These are phyloP conservation scores for Picochlorum sp. DNA, from an alignment of 139 green algal genomes.

Conservation along the genomic window DNA sequence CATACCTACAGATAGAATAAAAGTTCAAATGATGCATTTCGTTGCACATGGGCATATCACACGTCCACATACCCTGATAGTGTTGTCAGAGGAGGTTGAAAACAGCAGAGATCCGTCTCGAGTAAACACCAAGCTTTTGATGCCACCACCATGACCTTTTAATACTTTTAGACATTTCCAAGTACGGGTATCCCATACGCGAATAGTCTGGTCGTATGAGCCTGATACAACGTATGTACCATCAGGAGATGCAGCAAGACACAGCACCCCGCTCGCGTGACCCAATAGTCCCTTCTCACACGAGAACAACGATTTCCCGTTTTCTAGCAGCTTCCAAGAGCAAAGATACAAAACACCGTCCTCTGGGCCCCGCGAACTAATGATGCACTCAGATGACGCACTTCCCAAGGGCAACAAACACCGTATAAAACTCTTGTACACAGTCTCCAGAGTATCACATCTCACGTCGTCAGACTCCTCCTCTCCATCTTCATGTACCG, in stretches of 20 bases:
- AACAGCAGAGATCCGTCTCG: conserved; percentile 17
- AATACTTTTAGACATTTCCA: conserved; percentile 26
- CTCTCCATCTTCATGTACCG: no score
- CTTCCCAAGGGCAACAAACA: no score
- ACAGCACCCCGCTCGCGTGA: conserved; percentile 14
- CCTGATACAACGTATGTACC: conserved; percentile 64
- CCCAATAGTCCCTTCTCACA: conserved; percentile 1
- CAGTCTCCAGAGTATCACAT: no score
- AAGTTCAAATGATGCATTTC: no score
- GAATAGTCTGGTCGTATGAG: conserved; percentile 85
- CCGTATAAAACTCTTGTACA: no score
- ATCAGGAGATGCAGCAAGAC: conserved; percentile 35
- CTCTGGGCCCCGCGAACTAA: background rate
- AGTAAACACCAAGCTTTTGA: conserved; percentile 14
- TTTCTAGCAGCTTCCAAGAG: no score
- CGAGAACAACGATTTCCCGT: no score
- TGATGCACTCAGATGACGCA: background rate
- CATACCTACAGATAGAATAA: conserved; percentile 1
- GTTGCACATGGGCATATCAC: background rate
- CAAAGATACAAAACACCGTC: no score
- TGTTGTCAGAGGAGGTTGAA: conserved; percentile 25
- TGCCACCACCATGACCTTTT: conserved; percentile 24
- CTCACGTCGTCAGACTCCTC: no score
- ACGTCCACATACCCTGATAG: conserved; percentile 10
- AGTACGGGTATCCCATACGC: conserved; percentile 58